Evolutionary conservation across 441 rosid genomes (phyloP).

Genomic region (Cnidoscolus chayamansa): DNA sequence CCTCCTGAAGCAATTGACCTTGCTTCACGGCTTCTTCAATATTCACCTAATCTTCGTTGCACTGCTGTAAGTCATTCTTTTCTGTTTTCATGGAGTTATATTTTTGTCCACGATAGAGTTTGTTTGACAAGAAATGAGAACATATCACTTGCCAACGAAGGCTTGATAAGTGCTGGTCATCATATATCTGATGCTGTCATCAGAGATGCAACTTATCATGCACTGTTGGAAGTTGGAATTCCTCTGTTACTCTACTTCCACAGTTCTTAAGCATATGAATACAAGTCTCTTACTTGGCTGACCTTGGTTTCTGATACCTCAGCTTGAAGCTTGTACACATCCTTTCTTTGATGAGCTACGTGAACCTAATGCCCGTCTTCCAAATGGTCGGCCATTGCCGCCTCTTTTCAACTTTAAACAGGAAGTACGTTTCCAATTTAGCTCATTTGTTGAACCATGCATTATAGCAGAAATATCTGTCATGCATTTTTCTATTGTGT

Average conservation of each 20-base stretch:
- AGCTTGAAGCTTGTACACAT: constrained; percentile 17
- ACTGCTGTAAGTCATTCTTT: not conserved
- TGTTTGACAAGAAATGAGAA: not conserved
- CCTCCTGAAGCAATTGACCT: constrained; percentile 3
- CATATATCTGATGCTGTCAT: not conserved
- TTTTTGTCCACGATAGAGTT: not conserved
- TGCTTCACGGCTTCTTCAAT: constrained; percentile 3
- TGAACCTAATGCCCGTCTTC: constrained; percentile 11
- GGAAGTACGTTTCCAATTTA: constrained; percentile 4
- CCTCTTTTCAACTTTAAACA: constrained; percentile 10
- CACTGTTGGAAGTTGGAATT: not conserved
- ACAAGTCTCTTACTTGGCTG: not conserved
- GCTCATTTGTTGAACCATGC: not conserved
- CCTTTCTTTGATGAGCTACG: constrained; percentile 16
- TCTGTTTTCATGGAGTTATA: not conserved
- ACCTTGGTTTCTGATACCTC: not conserved
- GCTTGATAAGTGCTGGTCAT: not conserved
- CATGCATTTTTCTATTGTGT: too few species aligned
- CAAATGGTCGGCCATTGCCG: constrained; percentile 10
- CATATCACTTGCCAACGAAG: not conserved
- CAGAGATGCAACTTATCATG: not conserved
- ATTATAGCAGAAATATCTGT: not conserved
- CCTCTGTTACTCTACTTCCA: not conserved
- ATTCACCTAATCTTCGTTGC: constrained; percentile 1
- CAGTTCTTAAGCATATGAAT: not conserved